These are phyloP conservation scores for Dioscorea alata DNA, from an alignment of 106 monocot species.

Conservation along the genomic window DNA sequence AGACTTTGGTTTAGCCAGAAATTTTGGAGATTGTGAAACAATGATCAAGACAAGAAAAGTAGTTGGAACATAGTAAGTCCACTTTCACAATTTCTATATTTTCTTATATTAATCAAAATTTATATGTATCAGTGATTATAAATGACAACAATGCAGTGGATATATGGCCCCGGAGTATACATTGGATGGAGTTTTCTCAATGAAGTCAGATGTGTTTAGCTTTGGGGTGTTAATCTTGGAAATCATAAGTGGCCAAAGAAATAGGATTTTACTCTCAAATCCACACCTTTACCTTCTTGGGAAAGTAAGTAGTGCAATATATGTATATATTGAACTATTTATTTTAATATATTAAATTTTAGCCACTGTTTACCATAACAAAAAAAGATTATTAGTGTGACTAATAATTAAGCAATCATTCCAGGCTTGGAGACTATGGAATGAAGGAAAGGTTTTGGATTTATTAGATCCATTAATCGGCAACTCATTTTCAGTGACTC, in stretches of 20 bases:
- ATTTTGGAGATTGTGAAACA: constrained; percentile 7
- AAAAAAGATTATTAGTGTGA: background rate
- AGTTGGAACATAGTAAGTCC: constrained; percentile 25
- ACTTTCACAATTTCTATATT: no score
- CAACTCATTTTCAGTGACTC: background rate
- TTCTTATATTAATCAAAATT: background rate
- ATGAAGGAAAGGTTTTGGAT: constrained; percentile 13
- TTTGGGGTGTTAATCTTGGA: constrained; percentile 34
- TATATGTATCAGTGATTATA: background rate
- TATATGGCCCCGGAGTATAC: constrained; percentile 45
- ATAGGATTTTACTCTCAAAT: background rate
- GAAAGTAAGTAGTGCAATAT: constrained; percentile 7
- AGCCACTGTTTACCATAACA: background rate
- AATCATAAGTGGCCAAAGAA: constrained; percentile 25
- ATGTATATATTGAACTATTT: background rate
- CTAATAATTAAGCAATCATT: background rate
- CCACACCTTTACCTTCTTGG: background rate
- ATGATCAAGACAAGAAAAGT: constrained; percentile 9
- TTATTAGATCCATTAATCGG: constrained; percentile 19
- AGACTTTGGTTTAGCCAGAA: constrained; percentile 25
- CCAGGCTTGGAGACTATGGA: constrained; percentile 36
- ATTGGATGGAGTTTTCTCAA: constrained; percentile 24
- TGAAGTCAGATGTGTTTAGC: constrained; percentile 34
- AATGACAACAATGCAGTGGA: constrained; percentile 12
- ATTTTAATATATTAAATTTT: no score